Evolutionary conservation across 495 filamentous ascomycete species (phyloP).

Genomic region (Neurospora terricola): DNA sequence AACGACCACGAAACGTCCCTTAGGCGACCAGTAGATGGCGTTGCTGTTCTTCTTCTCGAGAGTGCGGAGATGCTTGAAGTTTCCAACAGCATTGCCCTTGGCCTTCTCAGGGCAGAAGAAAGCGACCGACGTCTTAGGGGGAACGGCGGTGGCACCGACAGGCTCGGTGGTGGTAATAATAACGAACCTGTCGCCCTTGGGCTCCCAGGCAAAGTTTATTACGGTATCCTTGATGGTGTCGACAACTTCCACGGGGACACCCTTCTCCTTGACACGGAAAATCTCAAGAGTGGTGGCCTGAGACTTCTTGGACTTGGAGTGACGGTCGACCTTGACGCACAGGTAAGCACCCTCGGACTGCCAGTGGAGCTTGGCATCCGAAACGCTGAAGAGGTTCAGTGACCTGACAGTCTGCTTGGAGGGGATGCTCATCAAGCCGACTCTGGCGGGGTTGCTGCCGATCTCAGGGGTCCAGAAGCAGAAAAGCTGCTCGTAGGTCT

Average conservation of each 20-base stretch:
- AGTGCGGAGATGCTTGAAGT: constrained; percentile 89
- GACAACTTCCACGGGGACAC: constrained; percentile 94
- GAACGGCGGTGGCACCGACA: constrained; percentile 59
- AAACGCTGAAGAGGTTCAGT: constrained; percentile 93
- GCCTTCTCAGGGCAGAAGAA: constrained; percentile 95
- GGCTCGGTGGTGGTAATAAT: constrained; percentile 91
- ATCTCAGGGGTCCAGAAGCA: constrained; percentile 99
- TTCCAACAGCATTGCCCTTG: constrained; percentile 67
- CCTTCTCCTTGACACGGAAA: constrained; percentile 92
- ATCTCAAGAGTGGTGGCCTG: constrained; percentile 95
- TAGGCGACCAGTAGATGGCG: constrained; percentile 98
- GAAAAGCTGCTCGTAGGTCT: constrained; percentile 87
- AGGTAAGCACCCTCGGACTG: constrained; percentile 88
- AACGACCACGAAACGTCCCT: constrained; percentile 86
- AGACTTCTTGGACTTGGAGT: constrained; percentile 98
- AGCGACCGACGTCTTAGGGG: constrained; percentile 87
- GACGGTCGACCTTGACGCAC: constrained; percentile 96
- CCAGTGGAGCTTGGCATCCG: constrained; percentile 95
- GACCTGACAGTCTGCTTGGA: constrained; percentile 88
- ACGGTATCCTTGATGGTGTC: constrained; percentile 96
- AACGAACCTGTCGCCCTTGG: constrained; percentile 92
- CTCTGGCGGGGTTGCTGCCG: constrained; percentile 94
- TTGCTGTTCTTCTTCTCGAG: constrained; percentile 98
- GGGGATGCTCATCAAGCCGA: constrained; percentile 91
- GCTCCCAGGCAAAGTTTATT: constrained; percentile 98